Evolutionary conservation across 176 grass and related monocot species (phyloP), one percentile per base, ranked within the genome.

Genomic region (Bolboschoenus planiculmis): DNA sequence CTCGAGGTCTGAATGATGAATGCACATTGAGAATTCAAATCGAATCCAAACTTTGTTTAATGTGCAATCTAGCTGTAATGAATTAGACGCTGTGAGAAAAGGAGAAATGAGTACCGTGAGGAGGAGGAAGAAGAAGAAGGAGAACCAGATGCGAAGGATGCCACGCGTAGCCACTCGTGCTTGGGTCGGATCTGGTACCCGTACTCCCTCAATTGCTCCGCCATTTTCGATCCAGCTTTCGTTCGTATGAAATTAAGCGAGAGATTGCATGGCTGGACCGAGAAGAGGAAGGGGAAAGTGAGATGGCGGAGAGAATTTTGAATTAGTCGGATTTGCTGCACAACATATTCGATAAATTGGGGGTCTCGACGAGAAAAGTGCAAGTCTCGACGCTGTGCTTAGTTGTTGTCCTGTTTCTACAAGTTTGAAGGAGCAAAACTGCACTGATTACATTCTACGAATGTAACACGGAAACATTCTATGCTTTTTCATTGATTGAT

Each of bases 191-290:
- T 84, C 80, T 86, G 78, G 70, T 85, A 81, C 27, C 75, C 82
- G 34, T 83, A 90, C 71, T 86, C 84, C 79, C 66, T 81, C 84
- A 84, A 67, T 76, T 90, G 88, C 72, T 90, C 88, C 79, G 80
- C 79, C 26, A 90, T 81, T 70, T 73, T 86, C 84, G 80, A 89
- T 30, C 84, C 56, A 59, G 84, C 81, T 58, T 78, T 82, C 84
- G 78, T 86, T 57, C 75, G 39, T 40, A 48, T 43, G 37, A 43
- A 71, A 43, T 71, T 21, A 71, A 44, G 66, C 3, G 1, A 42
- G 3, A 26, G 20, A 10, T 42, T 24, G 37, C 66, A 43, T 71
- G 66, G 66, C 66, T 71, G 36, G 66, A 71, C 43, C 66, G 66
- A 71, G 66, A 71, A 71, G 65, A 70, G 66, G 37, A 70, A 43